Percentiles rank a stretch among this genome's conserved stretches.
These are phyloP conservation scores for Pleurotus sapidus DNA, from an alignment of 768 basidiomycete species.

Conservation along the genomic window DNA sequence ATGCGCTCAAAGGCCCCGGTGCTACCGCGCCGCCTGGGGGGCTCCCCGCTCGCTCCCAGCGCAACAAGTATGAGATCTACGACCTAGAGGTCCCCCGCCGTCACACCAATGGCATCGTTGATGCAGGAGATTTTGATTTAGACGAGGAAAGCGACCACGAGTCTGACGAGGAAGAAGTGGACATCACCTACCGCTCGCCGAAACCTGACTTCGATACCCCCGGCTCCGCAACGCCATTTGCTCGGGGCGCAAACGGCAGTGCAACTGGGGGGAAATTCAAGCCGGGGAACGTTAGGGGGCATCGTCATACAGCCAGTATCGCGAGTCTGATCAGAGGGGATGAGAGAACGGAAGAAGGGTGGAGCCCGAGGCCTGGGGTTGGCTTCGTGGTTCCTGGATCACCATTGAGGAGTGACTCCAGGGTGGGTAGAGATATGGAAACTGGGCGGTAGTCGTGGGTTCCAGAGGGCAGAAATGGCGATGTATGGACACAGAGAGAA, in stretches of 20 bases:
- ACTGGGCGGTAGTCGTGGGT: background rate
- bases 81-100: slow-evolving; percentile 61
- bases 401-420: slow-evolving; percentile 18
- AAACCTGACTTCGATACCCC: slow-evolving; percentile 33
- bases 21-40: slow-evolving; percentile 52
- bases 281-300: slow-evolving; percentile 32
- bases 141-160: slow-evolving; percentile 43
- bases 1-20: slow-evolving; percentile 61
- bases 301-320: slow-evolving; percentile 82
- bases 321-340: slow-evolving; percentile 78
- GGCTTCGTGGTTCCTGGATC: slow-evolving; percentile 51
- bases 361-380: slow-evolving; percentile 67
- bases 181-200: slow-evolving; percentile 72
- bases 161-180: slow-evolving; percentile 66
- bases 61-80: slow-evolving; percentile 74
- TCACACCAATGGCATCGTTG: slow-evolving; percentile 29
- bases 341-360: slow-evolving; percentile 75
- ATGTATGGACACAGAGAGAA: no score
- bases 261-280: slow-evolving; percentile 8
- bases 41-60: slow-evolving; percentile 19
- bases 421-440: background rate
- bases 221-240: slow-evolving; percentile 30
- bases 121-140: slow-evolving; percentile 53
- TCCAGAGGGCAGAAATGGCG: no score
- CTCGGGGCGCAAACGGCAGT: slow-evolving; percentile 8